Percentiles rank a stretch among this genome's conserved stretches.
These are phyloP conservation scores for Diaporthe humulicola DNA, from an alignment of 2,329 filamentous ascomycete species.

Conservation along the genomic window DNA sequence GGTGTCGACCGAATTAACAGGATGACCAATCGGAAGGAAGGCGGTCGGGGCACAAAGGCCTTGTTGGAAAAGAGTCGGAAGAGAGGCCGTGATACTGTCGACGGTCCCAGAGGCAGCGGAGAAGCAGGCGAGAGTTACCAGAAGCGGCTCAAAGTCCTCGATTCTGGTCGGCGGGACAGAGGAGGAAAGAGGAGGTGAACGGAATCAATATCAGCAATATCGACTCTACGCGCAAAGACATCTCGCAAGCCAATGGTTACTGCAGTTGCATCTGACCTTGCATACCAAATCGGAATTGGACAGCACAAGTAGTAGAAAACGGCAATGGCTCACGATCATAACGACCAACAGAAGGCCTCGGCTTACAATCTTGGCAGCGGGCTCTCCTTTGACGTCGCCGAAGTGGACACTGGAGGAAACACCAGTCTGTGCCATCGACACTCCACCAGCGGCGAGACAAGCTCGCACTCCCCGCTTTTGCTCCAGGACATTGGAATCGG, in stretches of 20 bases:
- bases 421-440: background rate
- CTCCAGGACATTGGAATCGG: background rate
- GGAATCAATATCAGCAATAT: background rate
- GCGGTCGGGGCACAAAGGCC: slow-evolving; percentile 67
- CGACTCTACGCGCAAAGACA: background rate
- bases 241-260: background rate
- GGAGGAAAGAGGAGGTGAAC: slow-evolving; percentile 38
- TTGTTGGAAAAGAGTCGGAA: slow-evolving; percentile 89
- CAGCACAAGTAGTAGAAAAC: background rate
- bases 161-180: slow-evolving; percentile 54
- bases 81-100: slow-evolving; percentile 75
- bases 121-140: slow-evolving; percentile 82
- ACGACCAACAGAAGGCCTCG: background rate
- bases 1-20: slow-evolving; percentile 89
- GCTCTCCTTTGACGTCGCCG: background rate
- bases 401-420: background rate
- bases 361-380: background rate
- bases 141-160: slow-evolving; percentile 73
- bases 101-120: slow-evolving; percentile 75
- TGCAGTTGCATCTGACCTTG: background rate
- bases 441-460: background rate
- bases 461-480: background rate
- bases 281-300: background rate
- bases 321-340: background rate
- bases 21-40: slow-evolving; percentile 79